A percentile compares a stretch with the other conserved stretches of the same genome.
Evolutionary conservation across 1,284 basidiomycete species (phyloP).

Genomic region (Leccinum pachyderme): DNA sequence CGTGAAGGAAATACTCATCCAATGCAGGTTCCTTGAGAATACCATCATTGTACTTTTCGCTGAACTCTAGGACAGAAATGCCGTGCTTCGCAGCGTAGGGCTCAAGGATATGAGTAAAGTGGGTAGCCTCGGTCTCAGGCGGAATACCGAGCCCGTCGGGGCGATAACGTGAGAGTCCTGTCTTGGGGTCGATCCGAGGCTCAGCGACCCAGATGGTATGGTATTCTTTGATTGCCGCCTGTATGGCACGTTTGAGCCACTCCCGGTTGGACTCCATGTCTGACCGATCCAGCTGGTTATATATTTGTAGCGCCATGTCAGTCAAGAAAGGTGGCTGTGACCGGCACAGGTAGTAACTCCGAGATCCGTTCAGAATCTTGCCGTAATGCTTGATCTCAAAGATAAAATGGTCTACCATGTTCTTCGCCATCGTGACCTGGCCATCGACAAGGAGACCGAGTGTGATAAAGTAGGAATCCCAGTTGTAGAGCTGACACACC

Average conservation of each 20-base stretch:
- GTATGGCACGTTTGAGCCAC: slow-evolving; percentile 94
- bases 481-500: slow-evolving; percentile 71
- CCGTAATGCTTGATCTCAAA: slow-evolving; percentile 98
- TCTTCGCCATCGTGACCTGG: slow-evolving; percentile 90
- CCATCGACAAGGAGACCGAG: slow-evolving; percentile 95
- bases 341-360: slow-evolving; percentile 90
- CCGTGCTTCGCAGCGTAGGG: slow-evolving; percentile 93
- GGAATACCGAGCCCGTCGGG: slow-evolving; percentile 96
- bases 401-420: slow-evolving; percentile 98
- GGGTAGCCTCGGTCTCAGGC: slow-evolving; percentile 96
- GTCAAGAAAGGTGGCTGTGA: slow-evolving; percentile 98
- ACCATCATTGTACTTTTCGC: slow-evolving; percentile 91
- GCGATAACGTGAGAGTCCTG: slow-evolving; percentile 90
- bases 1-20: slow-evolving; percentile 97
- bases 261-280: slow-evolving; percentile 80
- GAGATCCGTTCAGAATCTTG: slow-evolving; percentile 81
- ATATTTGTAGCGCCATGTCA: slow-evolving; percentile 97
- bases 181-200: slow-evolving; percentile 90
- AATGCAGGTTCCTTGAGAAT: slow-evolving; percentile 83
- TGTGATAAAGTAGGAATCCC: slow-evolving; percentile 94
- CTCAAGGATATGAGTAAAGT: slow-evolving; percentile 96
- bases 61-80: slow-evolving; percentile 96
- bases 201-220: slow-evolving; percentile 95
- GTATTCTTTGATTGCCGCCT: slow-evolving; percentile 98
- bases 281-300: slow-evolving; percentile 88